A percentile compares a stretch with the other conserved stretches of the same genome.
These are phyloP conservation scores for Drosera spatulata DNA, from an alignment of 179 eudicot genomes.

Conservation along the genomic window DNA sequence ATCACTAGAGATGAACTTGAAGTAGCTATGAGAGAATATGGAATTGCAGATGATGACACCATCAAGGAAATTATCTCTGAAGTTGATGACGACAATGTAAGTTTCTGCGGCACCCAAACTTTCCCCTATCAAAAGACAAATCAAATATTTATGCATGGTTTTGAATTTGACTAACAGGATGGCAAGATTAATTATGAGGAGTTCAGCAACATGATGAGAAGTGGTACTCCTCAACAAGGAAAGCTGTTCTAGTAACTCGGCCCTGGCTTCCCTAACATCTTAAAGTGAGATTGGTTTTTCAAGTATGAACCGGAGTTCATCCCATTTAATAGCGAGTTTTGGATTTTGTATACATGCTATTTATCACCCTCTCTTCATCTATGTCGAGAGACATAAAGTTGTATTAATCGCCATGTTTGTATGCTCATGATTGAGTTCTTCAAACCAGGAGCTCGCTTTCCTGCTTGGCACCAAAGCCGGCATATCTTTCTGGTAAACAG, in stretches of 20 bases:
- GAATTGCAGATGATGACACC: neutral
- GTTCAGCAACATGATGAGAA: slow-evolving; percentile 42
- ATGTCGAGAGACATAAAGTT: no score
- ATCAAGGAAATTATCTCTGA: slow-evolving; percentile 6
- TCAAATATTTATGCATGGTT: neutral
- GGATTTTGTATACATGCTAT: no score
- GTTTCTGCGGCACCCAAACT: neutral
- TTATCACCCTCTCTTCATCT: no score
- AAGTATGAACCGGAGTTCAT: no score
- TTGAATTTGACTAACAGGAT: slow-evolving; percentile 10
- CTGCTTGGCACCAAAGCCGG: no score
- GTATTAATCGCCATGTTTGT: no score
- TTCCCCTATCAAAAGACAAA: neutral
- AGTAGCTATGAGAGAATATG: slow-evolving; percentile 4
- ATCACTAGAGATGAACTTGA: slow-evolving; percentile 7
- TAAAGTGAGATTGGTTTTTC: no score
- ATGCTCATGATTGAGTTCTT: no score
- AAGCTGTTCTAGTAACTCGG: slow-evolving; percentile 14
- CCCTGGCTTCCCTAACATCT: no score
- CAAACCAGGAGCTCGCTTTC: no score
- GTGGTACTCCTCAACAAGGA: slow-evolving; percentile 21
- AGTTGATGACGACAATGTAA: slow-evolving; percentile 5
- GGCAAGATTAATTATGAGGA: slow-evolving; percentile 43
- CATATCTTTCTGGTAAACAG: no score
- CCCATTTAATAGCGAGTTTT: no score